Base-by-base conservation (phyloP, 257 asterid species). In the Gardenia jasminoides region DNA sequence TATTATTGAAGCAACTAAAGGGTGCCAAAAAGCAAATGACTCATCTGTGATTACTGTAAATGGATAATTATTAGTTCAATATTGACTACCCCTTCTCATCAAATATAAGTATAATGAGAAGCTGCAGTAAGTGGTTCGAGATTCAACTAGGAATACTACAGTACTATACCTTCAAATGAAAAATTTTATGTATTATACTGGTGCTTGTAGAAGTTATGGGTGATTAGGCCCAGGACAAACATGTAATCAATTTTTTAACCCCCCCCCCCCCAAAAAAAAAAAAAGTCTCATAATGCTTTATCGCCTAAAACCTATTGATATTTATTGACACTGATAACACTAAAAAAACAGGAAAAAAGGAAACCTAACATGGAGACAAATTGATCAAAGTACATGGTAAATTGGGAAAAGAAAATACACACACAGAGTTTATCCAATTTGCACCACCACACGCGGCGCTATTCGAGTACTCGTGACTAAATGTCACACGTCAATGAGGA, bases 41-140 rank as follows among this genome's bases (percentile, higher is more conserved):
- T 64, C 67, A 78, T 76, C 67, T 76, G 75, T 39, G 39, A 73
- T 79, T 76, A 68, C 71, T 80, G 88, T 83, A 84, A 82, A 82
- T 84, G 78, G 62, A 58, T 80, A 75, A 75, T 54, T 50, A 50
- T 13, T 75, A 84, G 81, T 79, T 76, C 46, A 67, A 86, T 81
- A 79, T 79, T 75, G 79, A 78, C 77, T 79, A 80, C 76, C 76
- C 82, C 85, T 78, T 85, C 85, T 83, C 84, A 58, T 78, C 66
- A 84, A 81, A 33, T 83, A 88, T 84, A 83, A 86, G 86, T 76
- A 84, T 66, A 81, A 70, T 61, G 85, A 78, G 79, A 83, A 76
- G 86, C 54, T 78, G 61, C 71, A 77, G 70, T 70, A 72, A 74
- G 71, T 44, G 13, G 58, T 65, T 11, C 36, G 28, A 82, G 44